Percentiles rank a stretch among this genome's conserved stretches.
Conservation (phyloP, 2,329 filamentous ascomycete species). For the Aspergillus floridensis region DNA sequence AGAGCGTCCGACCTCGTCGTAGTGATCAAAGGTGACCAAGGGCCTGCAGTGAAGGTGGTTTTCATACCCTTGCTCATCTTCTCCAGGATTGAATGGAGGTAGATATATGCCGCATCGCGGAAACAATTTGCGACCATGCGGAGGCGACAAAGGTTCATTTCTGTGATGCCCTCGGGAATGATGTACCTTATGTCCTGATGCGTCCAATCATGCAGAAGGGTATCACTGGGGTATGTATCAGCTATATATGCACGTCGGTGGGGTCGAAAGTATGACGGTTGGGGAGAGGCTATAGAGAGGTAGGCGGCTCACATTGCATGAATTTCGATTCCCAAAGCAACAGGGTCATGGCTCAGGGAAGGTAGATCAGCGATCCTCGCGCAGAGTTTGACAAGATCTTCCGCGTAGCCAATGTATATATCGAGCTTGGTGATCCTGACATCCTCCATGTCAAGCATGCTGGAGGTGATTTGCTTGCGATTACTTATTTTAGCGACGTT, state of each 20-base stretch:
- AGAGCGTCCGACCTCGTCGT: conserved; percentile 29
- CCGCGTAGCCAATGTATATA: conserved; percentile 40
- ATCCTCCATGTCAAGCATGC: conserved; percentile 20
- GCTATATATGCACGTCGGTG: not conserved
- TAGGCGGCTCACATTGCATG: conserved; percentile 27
- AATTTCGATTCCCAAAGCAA: conserved; percentile 27
- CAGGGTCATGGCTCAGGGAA: conserved; percentile 17
- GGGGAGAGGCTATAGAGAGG: not conserved
- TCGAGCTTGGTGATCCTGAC: conserved; percentile 31
- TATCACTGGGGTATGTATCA: conserved; percentile 25
- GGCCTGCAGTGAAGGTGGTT: not conserved
- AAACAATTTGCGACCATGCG: conserved; percentile 39
- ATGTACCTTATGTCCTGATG: conserved; percentile 27
- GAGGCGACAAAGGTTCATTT: conserved; percentile 29
- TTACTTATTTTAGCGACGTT: conserved; percentile 36
- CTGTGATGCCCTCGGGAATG: conserved; percentile 31
- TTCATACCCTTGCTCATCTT: conserved; percentile 19
- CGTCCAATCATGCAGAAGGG: conserved; percentile 33
- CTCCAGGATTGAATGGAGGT: conserved; percentile 37
- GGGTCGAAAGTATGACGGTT: not conserved
- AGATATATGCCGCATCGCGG: conserved; percentile 37
- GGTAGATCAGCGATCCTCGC: conserved; percentile 34
- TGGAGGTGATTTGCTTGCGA: conserved; percentile 23
- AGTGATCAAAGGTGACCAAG: conserved; percentile 22
- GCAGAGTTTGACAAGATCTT: conserved; percentile 36